A percentile compares a stretch with the other conserved stretches of the same genome.
Evolutionary conservation across 2,329 filamentous ascomycete species (phyloP).

Genomic region (Zymoseptoria passerinii): DNA sequence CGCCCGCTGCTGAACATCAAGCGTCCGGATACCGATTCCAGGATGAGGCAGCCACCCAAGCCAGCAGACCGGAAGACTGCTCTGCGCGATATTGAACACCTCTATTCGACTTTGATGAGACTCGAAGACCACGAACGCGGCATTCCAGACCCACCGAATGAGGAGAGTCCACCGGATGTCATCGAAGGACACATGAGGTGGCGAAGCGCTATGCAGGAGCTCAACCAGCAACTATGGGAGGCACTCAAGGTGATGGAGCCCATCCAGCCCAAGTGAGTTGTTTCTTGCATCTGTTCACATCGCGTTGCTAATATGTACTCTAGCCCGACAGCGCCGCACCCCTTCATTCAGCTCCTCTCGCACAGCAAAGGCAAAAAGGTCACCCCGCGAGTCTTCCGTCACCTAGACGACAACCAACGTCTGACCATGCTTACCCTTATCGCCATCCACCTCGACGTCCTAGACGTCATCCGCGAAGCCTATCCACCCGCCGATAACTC

Average conservation of each 20-base stretch:
- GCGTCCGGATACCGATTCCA: conserved; percentile 62
- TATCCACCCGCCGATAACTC: conserved; percentile 62
- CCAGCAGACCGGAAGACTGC: conserved; percentile 71
- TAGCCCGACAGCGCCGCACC: conserved; percentile 63
- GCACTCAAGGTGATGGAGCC: conserved; percentile 89
- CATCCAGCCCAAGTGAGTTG: conserved; percentile 51
- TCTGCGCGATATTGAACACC: conserved; percentile 75
- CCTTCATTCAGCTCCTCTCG: conserved; percentile 92
- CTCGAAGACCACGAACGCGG: conserved; percentile 87
- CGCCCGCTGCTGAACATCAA: conserved; percentile 94
- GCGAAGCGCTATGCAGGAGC: conserved; percentile 59
- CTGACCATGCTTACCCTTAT: conserved; percentile 96
- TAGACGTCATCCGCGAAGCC: conserved; percentile 80
- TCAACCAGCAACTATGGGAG: conserved; percentile 76
- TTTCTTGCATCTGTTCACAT: neutral
- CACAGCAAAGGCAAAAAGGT: conserved; percentile 95
- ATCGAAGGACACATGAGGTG: conserved; percentile 72
- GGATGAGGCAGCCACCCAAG: conserved; percentile 40
- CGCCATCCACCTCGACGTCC: conserved; percentile 79
- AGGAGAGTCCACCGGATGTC: conserved; percentile 57
- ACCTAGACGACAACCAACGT: conserved; percentile 84
- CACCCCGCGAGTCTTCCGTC: conserved; percentile 87
- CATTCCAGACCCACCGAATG: conserved; percentile 60
- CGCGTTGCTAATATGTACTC: conserved; percentile 4
- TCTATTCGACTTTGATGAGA: conserved; percentile 82